Conservation (phyloP, 306 rosid species). For the Prunus padus region DNA sequence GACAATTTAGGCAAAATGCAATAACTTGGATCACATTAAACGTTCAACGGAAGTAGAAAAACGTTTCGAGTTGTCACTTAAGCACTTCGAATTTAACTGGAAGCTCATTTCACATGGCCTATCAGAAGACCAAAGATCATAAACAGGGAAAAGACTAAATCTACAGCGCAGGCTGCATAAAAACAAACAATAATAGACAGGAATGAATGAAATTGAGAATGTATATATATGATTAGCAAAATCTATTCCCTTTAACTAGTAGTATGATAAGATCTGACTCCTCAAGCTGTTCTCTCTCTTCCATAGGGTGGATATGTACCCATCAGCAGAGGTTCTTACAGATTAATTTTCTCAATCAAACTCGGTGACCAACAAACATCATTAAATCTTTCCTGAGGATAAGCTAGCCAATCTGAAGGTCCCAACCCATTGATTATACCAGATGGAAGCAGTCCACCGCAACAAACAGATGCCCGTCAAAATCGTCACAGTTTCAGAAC, state of each 20-base stretch:
- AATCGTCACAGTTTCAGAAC: constrained; percentile 14
- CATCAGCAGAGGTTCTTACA: constrained; percentile 16
- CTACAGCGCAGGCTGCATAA: not conserved
- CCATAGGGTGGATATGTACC: constrained; percentile 4
- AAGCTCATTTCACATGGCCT: not conserved
- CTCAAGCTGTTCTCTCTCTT: constrained; percentile 12
- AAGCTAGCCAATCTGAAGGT: not conserved
- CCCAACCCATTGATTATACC: constrained; percentile 6
- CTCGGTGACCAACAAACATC: not conserved
- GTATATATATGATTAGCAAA: constrained; percentile 5
- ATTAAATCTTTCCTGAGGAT: constrained; percentile 4
- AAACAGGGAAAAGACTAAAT: not conserved
- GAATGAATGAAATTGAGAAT: not conserved
- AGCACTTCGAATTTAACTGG: not conserved
- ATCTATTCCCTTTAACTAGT: not conserved
- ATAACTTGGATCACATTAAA: not conserved
- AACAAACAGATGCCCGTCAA: constrained; percentile 24
- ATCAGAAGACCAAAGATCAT: not conserved
- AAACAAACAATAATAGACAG: not conserved
- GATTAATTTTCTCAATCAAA: constrained; percentile 13
- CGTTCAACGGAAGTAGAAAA: not conserved
- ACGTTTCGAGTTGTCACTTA: too few relatives aligned
- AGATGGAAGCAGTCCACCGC: constrained; percentile 16
- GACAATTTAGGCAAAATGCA: not conserved
- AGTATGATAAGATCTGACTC: constrained; percentile 3